phyloP scores from a whole-genome alignment of 371 early-diverging fungal genomes.

The Blakeslea trispora region DNA sequence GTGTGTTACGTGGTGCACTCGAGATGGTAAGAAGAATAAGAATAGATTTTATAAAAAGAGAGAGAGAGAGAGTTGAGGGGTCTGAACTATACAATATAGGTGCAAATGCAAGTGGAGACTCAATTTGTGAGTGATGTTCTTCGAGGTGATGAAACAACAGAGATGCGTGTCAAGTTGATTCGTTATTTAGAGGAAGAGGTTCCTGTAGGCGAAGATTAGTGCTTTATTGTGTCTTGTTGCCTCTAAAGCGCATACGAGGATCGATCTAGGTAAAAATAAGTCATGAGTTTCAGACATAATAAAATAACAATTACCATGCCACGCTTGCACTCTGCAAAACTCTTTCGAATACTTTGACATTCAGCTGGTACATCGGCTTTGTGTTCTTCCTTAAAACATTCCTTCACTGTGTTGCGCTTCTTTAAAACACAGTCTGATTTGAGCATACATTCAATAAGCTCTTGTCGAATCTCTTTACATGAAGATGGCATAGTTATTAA shows the following conservation, averaged over 20 bases:
- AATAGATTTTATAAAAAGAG: background rate
- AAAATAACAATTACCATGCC: conserved; percentile 67
- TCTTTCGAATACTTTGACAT: conserved; percentile 65
- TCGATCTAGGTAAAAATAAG: conserved; percentile 40
- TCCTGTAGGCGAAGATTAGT: conserved; percentile 89
- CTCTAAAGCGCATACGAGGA: conserved; percentile 54
- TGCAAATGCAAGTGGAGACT: conserved; percentile 90
- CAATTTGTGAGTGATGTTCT: conserved; percentile 84
- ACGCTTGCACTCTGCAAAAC: conserved; percentile 71
- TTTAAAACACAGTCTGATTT: conserved; percentile 74
- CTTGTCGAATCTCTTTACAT: conserved; percentile 71
- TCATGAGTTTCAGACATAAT: too few relatives aligned
- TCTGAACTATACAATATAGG: conserved; percentile 29
- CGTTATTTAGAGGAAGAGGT: conserved; percentile 94
- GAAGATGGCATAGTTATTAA: conserved; percentile 55
- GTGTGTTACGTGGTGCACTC: conserved; percentile 91
- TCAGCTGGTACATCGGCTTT: conserved; percentile 61
- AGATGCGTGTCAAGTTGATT: conserved; percentile 86
- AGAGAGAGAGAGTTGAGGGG: background rate
- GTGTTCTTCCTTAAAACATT: conserved; percentile 67
- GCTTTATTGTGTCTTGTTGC: conserved; percentile 45
- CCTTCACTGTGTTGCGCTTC: conserved; percentile 63
- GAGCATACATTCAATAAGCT: conserved; percentile 70
- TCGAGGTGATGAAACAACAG: conserved; percentile 88
- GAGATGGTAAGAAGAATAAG: too few relatives aligned